Evolutionary conservation across 805 yeast species (phyloP), one percentile per base, ranked within the genome.

Genomic region (Yamadazyma nakazawae): DNA sequence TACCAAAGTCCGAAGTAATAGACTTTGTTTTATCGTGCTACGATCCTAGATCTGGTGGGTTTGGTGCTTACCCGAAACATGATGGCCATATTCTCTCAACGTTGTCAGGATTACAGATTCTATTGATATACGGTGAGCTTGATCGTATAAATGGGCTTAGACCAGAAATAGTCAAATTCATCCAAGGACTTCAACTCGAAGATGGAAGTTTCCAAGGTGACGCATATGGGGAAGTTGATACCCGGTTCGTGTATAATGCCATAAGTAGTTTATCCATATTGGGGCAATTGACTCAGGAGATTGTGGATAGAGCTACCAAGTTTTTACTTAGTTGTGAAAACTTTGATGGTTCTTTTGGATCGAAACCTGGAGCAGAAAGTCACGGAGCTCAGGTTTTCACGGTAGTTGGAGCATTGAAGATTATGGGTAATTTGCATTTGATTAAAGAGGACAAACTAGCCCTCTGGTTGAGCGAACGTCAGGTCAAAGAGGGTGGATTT

Each of bases 301-400:
- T 78, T 9, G 81, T 78, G 0, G 80, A 78, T 13, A 79, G 80
- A 0, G 89, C 96, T 0, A 82, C 80, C 0, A 68, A 68, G 0
- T 92, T 81, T 65, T 78, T 92, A 1, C 54, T 76, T 43, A 59
- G 60, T 32, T 94, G 99, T 64, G 84, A 78, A 51, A 94, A 94
- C 63, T 92, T 89, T 60, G 99, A 94, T 62, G 99, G 99, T 3
- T 96, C 96, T 0, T 94, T 86, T 72, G 99, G 99, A 0, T 72
- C 88, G 66, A 81, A 81, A 8, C 98, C 99, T 0, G 97, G 96
- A 0, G 92, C 96, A 0, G 99, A 94, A 63, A 82, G 92, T 39
- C 99, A 94, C 64, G 84, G 96, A 1, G 97, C 97, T 0, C 96
- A 88, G 63, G 86, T 84, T 0, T 90, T 89, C 57, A 88, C 95